These are phyloP conservation scores for Trichoderma asperellum DNA, from an alignment of 2,329 filamentous ascomycete species.

Conservation along the genomic window DNA sequence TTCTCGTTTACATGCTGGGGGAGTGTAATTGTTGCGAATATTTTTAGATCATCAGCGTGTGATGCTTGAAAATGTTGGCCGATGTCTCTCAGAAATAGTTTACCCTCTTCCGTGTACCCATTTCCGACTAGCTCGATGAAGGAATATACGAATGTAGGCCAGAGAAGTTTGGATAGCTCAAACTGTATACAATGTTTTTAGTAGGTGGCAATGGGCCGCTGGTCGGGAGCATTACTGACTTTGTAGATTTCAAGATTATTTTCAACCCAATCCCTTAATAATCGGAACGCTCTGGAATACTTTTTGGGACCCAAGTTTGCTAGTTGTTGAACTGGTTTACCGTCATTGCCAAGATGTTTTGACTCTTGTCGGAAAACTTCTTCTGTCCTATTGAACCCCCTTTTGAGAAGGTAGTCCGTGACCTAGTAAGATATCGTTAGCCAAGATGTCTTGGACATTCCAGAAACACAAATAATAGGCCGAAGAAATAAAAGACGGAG, in stretches of 20 bases:
- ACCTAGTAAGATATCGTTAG: slow-evolving; percentile 54
- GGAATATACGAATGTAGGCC: slow-evolving; percentile 94
- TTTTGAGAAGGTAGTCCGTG: slow-evolving; percentile 93
- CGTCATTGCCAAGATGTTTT: slow-evolving; percentile 78
- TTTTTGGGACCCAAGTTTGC: slow-evolving; percentile 76
- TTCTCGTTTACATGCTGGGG: slow-evolving; percentile 81
- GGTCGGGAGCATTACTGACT: slow-evolving; percentile 49
- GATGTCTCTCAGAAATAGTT: slow-evolving; percentile 72
- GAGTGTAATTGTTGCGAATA: slow-evolving; percentile 72
- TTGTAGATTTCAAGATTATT: slow-evolving; percentile 95
- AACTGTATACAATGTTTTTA: slow-evolving; percentile 56
- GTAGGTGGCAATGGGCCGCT: not conserved
- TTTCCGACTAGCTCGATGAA: slow-evolving; percentile 79
- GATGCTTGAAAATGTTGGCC: slow-evolving; percentile 72
- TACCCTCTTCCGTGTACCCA: slow-evolving; percentile 71
- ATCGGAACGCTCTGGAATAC: slow-evolving; percentile 73
- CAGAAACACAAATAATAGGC: not conserved
- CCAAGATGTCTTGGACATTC: not conserved
- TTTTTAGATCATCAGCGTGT: slow-evolving; percentile 79
- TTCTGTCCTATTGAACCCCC: slow-evolving; percentile 91
- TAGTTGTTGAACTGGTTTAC: slow-evolving; percentile 70
- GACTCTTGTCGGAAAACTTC: slow-evolving; percentile 91
- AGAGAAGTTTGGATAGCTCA: slow-evolving; percentile 83
- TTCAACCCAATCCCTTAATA: slow-evolving; percentile 83
- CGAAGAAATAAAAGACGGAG: not conserved